Evolutionary conservation across 2,329 filamentous ascomycete genomes (phyloP).

Genomic region (Pseudohalonectria lignicola): DNA sequence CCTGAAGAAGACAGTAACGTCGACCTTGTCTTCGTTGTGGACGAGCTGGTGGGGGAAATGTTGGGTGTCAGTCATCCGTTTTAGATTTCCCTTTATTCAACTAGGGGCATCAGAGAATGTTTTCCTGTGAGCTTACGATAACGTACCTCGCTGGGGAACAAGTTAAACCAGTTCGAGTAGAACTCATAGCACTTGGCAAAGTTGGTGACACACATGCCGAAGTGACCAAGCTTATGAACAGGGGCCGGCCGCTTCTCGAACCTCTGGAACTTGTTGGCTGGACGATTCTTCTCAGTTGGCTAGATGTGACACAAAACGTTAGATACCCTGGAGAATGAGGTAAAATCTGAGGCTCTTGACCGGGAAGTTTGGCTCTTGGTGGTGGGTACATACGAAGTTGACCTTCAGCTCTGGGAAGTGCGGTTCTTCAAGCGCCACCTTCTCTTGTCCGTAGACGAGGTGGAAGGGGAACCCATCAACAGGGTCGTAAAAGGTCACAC

Average conservation of each 20-base stretch:
- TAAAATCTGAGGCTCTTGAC: too few relatives aligned
- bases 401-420: conserved; percentile 28
- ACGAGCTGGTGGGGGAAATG: conserved; percentile 17
- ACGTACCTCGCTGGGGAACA: conserved; percentile 34
- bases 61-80: neutral
- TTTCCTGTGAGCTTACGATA: neutral
- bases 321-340: too few relatives aligned
- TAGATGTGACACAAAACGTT: too few relatives aligned
- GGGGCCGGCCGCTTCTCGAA: conserved; percentile 31
- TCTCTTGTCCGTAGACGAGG: conserved; percentile 41
- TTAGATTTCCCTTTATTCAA: too few relatives aligned
- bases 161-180: conserved; percentile 37
- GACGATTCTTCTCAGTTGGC: conserved; percentile 39
- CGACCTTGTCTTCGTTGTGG: conserved; percentile 21
- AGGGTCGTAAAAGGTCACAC: conserved; percentile 39
- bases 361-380: neutral
- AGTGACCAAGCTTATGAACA: conserved; percentile 42
- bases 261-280: conserved; percentile 36
- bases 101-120: neutral
- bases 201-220: conserved; percentile 40
- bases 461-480: conserved; percentile 47
- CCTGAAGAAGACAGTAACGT: conserved; percentile 33
- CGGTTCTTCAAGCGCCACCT: conserved; percentile 24
- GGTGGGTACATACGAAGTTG: conserved; percentile 30
- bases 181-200: conserved; percentile 38